Base-by-base conservation (phyloP, 2,329 filamentous ascomycete species). In the Hymenoscyphus repandus region DNA sequence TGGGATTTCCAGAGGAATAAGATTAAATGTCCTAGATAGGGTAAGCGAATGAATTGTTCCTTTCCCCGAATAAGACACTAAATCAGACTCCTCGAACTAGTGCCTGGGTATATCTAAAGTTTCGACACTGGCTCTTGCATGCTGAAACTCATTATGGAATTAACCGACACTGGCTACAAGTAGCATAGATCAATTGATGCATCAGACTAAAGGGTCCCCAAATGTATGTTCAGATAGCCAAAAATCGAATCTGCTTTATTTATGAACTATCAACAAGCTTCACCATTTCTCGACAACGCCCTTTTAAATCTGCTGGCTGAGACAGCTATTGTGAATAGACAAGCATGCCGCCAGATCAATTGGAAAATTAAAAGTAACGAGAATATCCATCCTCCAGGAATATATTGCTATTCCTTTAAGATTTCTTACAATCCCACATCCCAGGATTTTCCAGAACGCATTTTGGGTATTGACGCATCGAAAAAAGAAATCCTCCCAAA, bases 381-480 rank as follows among this genome's bases (percentile, higher is more conserved):
- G 7, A 27, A 27, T 4, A 7, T 27, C 22, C 22, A 27, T 7
- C 42, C 18, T 37, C 34, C 40, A 33, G 7, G 13, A 18, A 45
- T 17, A 12, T 32, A 39, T 27, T 31, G 27, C 30, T 39, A 39
- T 43, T 13, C 27, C 31, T 18, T 34, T 27, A 34, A 27, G 27
- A 55, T 15, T 42, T 52, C 46, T 49, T 55, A 52, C 49, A 47
- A 49, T 13, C 39, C 46, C 34, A 38, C 37, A 50, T 38, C 22
- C 20, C 32, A 34, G 31, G 45, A 45, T 48, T 30, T 17, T 48
- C 52, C 46, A 55, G 37, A 58, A 40, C 49, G 50, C 55, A 58
- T 61, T 53, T 60, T 55, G 62, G 63, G 61, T 65, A 65, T 64
- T 61, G 40, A 60, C 51, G 53, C 53, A 56, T 32, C 31, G 56